These are phyloP conservation scores for Debaryomyces nepalensis DNA, from an alignment of 1,139 yeast genomes.

Conservation along the genomic window DNA sequence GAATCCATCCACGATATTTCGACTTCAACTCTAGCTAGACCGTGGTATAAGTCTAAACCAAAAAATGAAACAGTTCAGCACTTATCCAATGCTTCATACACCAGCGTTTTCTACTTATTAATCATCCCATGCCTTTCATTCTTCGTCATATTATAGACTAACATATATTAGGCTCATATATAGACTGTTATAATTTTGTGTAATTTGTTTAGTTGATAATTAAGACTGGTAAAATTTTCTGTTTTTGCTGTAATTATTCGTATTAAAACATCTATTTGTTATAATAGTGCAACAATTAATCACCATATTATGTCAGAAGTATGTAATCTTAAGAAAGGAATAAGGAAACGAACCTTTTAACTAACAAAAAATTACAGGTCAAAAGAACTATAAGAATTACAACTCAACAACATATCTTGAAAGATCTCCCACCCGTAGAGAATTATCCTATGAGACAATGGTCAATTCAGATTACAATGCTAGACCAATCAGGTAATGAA, in stretches of 20 bases:
- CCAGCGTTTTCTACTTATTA: conserved; percentile 1
- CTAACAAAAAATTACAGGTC: conserved; percentile 41
- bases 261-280: conserved; percentile 13
- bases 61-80: conserved; percentile 2
- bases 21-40: conserved; percentile 9
- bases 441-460: conserved; percentile 97
- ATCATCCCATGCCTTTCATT: conserved; percentile 4
- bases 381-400: conserved; percentile 89
- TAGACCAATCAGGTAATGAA: conserved; percentile 82
- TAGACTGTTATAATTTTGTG: conserved; percentile 8
- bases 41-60: conserved; percentile 1
- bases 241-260: conserved; percentile 6
- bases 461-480: conserved; percentile 75
- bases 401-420: conserved; percentile 81
- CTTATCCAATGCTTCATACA: conserved; percentile 6
- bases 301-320: conserved; percentile 17
- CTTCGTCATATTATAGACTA: not conserved
- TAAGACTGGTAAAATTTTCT: conserved; percentile 8
- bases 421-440: conserved; percentile 85
- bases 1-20: not conserved
- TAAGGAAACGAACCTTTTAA: not conserved
- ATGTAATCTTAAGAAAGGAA: conserved; percentile 9
- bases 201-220: conserved; percentile 9
- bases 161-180: not conserved
- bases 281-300: conserved; percentile 6